phyloP scores from a whole-genome alignment of 768 basidiomycete genomes.

The Suillus paluster region DNA sequence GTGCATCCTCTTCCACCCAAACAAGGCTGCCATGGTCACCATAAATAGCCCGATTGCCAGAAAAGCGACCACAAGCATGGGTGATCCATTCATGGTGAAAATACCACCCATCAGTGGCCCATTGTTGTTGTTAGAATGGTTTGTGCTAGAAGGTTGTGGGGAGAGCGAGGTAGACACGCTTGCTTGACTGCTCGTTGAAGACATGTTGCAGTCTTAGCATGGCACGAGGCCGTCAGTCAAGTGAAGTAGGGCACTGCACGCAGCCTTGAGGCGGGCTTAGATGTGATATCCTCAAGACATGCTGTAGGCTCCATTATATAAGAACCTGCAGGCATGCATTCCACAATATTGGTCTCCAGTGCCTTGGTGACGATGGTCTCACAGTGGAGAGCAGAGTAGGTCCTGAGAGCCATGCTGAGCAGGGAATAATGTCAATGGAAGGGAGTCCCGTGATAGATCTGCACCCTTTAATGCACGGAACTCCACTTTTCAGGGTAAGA shows the following conservation, averaged over 20 bases:
- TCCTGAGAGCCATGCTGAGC: constrained; percentile 12
- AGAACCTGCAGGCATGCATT: background rate
- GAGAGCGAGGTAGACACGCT: constrained; percentile 1
- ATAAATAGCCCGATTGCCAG: constrained; percentile 61
- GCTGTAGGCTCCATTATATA: constrained; percentile 17
- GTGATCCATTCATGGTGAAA: constrained; percentile 45
- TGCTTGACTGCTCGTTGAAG: constrained; percentile 15
- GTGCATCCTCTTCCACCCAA: constrained; percentile 48
- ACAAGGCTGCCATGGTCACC: constrained; percentile 50
- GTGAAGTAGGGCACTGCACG: constrained; percentile 9
- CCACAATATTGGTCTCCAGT: background rate
- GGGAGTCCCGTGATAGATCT: background rate
- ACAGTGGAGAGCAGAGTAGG: constrained; percentile 11
- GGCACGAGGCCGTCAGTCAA: constrained; percentile 6
- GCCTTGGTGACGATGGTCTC: constrained; percentile 5
- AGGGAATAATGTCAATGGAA: background rate
- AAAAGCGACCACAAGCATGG: constrained; percentile 62
- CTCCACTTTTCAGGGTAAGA: background rate
- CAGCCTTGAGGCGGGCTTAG: constrained; percentile 19
- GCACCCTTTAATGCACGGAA: background rate
- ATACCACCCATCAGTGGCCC: constrained; percentile 3
- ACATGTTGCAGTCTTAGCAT: constrained; percentile 23
- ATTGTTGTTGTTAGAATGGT: background rate
- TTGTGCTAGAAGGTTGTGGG: constrained; percentile 13
- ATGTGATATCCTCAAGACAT: constrained; percentile 6